Conservation (phyloP, 495 filamentous ascomycete species). For the Penicillium canescens region DNA sequence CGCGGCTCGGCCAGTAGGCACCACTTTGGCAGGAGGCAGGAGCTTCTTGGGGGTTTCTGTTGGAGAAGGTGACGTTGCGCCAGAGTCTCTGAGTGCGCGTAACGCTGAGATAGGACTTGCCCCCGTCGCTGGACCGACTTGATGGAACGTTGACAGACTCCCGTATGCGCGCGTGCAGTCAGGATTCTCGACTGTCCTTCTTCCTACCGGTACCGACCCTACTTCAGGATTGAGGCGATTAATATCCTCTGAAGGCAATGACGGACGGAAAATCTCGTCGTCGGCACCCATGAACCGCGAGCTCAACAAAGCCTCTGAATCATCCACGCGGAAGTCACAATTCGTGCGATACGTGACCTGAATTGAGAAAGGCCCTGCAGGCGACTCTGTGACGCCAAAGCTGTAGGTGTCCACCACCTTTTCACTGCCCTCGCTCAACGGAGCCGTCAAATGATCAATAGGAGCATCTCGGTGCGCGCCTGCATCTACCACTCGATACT, state of each 20-base stretch:
- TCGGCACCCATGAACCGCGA: constrained; percentile 95
- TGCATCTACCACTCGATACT: constrained; percentile 75
- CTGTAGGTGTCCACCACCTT: constrained; percentile 72
- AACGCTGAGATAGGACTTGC: constrained; percentile 88
- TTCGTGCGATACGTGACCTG: constrained; percentile 81
- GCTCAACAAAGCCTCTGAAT: constrained; percentile 85
- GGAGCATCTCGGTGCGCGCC: constrained; percentile 40
- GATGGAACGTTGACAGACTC: constrained; percentile 90
- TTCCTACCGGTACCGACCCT: constrained; percentile 69
- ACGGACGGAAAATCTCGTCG: constrained; percentile 81
- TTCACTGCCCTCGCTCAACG: constrained; percentile 65
- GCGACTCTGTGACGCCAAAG: constrained; percentile 80
- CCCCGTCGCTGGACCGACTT: constrained; percentile 67
- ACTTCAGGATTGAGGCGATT: constrained; percentile 52
- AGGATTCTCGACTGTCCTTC: constrained; percentile 46
- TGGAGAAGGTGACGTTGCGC: constrained; percentile 41
- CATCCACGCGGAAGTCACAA: constrained; percentile 88
- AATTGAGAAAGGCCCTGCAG: constrained; percentile 79
- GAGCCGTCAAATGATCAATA: constrained; percentile 67
- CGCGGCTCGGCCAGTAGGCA: constrained; percentile 61
- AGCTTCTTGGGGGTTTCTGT: constrained; percentile 64
- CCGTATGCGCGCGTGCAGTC: constrained; percentile 84
- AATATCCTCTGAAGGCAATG: constrained; percentile 50
- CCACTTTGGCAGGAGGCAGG: constrained; percentile 56
- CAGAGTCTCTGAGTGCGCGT: constrained; percentile 61